These are phyloP conservation scores for Podospora comata DNA, from an alignment of 495 filamentous ascomycete species.

Conservation along the genomic window DNA sequence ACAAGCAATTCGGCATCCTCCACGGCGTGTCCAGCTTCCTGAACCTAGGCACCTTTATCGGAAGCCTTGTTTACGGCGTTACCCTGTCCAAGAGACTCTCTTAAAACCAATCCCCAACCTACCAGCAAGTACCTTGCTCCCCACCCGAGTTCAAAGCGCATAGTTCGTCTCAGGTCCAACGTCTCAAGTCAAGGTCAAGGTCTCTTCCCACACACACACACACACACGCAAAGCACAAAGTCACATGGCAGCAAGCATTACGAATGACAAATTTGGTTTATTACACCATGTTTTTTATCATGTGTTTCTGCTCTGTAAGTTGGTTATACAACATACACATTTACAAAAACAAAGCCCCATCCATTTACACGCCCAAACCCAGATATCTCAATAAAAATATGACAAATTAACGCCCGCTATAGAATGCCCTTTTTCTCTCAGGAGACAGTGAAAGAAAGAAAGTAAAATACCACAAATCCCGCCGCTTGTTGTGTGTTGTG, in stretches of 20 bases:
- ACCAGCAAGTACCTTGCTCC: background rate
- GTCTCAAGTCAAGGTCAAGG: background rate
- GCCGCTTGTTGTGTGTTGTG: background rate
- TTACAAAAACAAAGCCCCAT: background rate
- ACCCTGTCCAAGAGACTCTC: slow-evolving; percentile 58
- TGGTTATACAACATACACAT: background rate
- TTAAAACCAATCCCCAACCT: background rate
- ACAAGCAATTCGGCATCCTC: slow-evolving; percentile 71
- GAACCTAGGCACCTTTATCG: slow-evolving; percentile 66
- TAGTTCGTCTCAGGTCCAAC: background rate
- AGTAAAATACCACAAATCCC: background rate
- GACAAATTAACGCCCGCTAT: background rate
- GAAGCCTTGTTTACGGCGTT: slow-evolving; percentile 69
- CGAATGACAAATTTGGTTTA: background rate
- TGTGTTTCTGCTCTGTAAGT: too few relatives aligned
- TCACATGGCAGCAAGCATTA: background rate
- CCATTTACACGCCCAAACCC: too few relatives aligned
- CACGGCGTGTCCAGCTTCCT: slow-evolving; percentile 75
- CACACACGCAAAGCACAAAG: background rate
- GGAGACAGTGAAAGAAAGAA: background rate
- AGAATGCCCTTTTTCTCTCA: background rate
- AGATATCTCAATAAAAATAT: background rate
- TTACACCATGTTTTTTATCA: too few relatives aligned
- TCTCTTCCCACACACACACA: background rate
- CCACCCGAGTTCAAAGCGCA: background rate